These are phyloP conservation scores for Porcisia deanei DNA, from an alignment of 208 protist genomes.

Conservation along the genomic window DNA sequence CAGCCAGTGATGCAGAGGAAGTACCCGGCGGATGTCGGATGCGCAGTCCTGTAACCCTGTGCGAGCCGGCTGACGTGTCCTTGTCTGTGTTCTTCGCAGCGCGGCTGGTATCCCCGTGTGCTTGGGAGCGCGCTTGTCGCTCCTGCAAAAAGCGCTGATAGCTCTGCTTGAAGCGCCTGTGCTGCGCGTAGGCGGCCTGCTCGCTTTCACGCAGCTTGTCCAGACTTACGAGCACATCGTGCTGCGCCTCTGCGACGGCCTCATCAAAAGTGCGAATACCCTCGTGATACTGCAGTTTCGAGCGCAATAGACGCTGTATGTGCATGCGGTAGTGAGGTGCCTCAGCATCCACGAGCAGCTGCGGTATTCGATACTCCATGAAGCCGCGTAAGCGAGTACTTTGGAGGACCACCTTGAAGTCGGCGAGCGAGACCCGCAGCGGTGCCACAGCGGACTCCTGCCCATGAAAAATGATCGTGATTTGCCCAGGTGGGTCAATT, in stretches of 20 bases:
- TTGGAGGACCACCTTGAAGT: conserved; percentile 14
- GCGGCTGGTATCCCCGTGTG: not conserved
- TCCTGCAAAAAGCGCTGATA: conserved; percentile 25
- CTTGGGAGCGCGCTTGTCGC: not conserved
- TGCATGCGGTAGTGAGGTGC: conserved; percentile 11
- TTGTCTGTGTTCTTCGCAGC: not conserved
- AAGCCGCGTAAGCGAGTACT: not conserved
- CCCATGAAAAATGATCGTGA: conserved; percentile 2
- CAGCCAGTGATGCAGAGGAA: not conserved
- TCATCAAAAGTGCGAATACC: conserved; percentile 15
- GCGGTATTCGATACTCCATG: conserved; percentile 9
- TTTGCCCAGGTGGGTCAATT: conserved; percentile 19
- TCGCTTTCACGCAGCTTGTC: conserved; percentile 9
- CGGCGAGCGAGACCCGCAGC: conserved; percentile 16
- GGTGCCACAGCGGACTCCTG: too few species aligned
- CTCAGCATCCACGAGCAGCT: conserved; percentile 13
- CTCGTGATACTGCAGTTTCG: conserved; percentile 6
- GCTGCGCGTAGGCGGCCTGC: conserved; percentile 22
- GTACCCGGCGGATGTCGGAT: not conserved
- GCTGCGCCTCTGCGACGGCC: conserved; percentile 10
- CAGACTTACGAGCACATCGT: conserved; percentile 1
- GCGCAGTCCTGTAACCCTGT: not conserved
- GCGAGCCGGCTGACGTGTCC: not conserved
- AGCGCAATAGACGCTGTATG: conserved; percentile 13
- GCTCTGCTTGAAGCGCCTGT: conserved; percentile 10